Base-by-base conservation (phyloP, 2,329 filamentous ascomycete genomes). In the Penicillium griseofulvum region DNA sequence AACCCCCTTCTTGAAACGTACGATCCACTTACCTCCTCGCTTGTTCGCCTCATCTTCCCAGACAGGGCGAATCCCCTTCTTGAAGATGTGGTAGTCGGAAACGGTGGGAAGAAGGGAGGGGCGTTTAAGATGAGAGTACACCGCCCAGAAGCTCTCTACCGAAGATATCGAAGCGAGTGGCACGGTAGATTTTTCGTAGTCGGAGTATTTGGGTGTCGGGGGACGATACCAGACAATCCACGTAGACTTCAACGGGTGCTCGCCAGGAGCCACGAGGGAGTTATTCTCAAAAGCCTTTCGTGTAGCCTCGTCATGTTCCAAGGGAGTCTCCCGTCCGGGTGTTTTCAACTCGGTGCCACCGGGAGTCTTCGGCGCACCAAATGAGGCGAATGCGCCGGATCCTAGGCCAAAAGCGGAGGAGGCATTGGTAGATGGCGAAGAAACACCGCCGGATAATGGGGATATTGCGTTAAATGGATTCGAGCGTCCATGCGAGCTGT, bases 1-100 rank as follows among this genome's bases (percentile, higher is more conserved):
- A 19, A 99, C 90, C 26, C 94, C 94, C 81, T 99, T 99, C 83
- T 96, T 97, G 71, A 99, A 79, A 63, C 93, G 84, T 72, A 99
- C 87, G 62, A 97, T 92, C 93, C 93, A 99, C 78, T 99, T 99
- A 49, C 94, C 94, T 52, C 94, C 94, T 64, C 87, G 88, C 74
- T 91, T 94, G 78, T 99, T 99, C 72, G 95, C 91, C 44, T 96
- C 91, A 66, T 99, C 94, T 75, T 99, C 94, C 94, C 94, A 99
- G 65, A 99, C 94, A 22, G 94, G 94, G 57, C 94, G 87, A 58
- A 99, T 92, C 52, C 92, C 93, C 70, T 94, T 91, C 76, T 94
- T 96, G 81, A 99, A 99, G 57, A 99, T 87, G 73, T 99, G 94
- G 71, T 97, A 99, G 76, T 99, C 94, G 24, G 92, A 97, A 29